phyloP scores from a whole-genome alignment of 768 basidiomycete genomes.

The Leccinum arenicola region DNA sequence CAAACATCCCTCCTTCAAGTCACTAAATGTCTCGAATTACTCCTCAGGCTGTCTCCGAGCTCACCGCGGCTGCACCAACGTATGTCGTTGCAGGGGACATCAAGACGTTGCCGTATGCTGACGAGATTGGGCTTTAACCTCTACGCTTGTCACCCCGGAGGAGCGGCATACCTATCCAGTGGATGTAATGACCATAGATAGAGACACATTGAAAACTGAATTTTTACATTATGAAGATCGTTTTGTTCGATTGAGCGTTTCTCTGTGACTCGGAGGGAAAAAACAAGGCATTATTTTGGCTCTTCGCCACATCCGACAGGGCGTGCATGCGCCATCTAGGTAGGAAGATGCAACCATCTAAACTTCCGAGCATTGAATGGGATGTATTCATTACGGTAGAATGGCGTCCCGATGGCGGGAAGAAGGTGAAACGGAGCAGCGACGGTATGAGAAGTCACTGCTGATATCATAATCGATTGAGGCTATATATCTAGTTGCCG shows the following conservation, averaged over 20 bases:
- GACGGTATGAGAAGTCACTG: neutral
- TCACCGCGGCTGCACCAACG: conserved; percentile 78
- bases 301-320: neutral
- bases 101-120: conserved; percentile 72
- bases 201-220: conserved; percentile 1
- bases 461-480: neutral
- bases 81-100: conserved; percentile 85
- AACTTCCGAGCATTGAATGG: neutral
- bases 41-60: conserved; percentile 51
- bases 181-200: conserved; percentile 20
- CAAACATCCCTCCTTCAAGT: neutral
- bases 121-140: conserved; percentile 74
- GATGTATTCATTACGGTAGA: neutral
- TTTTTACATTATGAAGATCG: neutral
- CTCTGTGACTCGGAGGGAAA: neutral
- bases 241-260: neutral
- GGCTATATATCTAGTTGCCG: neutral
- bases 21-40: neutral
- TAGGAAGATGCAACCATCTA: no score
- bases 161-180: conserved; percentile 12
- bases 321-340: no score
- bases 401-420: neutral
- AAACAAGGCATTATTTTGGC: neutral
- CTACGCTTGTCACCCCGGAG: neutral
- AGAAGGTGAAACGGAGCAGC: neutral